Conservation (phyloP, 768 basidiomycete genomes). For the Boletus rubropictus region DNA sequence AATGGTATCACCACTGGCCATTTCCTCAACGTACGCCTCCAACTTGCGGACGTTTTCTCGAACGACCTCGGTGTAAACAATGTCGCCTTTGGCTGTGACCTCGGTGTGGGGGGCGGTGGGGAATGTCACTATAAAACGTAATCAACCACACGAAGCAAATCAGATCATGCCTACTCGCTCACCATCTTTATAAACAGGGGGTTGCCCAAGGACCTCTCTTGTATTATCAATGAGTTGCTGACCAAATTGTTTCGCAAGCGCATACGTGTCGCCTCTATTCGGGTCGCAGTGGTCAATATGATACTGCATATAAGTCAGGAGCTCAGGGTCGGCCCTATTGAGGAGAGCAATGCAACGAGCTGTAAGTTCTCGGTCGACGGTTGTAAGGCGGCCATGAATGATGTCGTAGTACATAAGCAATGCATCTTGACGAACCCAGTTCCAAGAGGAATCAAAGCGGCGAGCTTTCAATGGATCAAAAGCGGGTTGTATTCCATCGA, state of each 20-base stretch:
- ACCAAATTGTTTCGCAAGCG: conserved; percentile 94
- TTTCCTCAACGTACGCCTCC: conserved; percentile 96
- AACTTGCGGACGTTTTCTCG: conserved; percentile 95
- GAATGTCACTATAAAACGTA: conserved; percentile 69
- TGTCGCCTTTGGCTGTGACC: conserved; percentile 89
- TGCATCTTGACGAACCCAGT: conserved; percentile 98
- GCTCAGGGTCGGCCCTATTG: conserved; percentile 92
- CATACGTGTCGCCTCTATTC: conserved; percentile 83
- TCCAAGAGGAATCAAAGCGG: conserved; percentile 98
- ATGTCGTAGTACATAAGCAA: conserved; percentile 98
- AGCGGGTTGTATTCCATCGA: conserved; percentile 90
- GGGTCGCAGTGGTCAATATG: conserved; percentile 81
- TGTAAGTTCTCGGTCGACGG: conserved; percentile 93
- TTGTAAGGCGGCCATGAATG: conserved; percentile 90
- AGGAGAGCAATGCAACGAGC: conserved; percentile 96
- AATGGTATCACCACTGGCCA: conserved; percentile 92
- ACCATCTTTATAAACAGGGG: conserved; percentile 97
- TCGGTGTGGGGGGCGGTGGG: conserved; percentile 96
- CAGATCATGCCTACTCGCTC: conserved; percentile 26
- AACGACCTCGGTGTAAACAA: conserved; percentile 90
- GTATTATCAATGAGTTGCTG: conserved; percentile 95
- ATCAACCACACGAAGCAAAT: neutral
- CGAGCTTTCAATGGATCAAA: conserved; percentile 96
- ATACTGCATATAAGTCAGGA: conserved; percentile 94
- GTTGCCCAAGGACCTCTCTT: conserved; percentile 69